Base-by-base conservation (phyloP, 345 rosid genomes). In the Xanthoceras sorbifolium region DNA sequence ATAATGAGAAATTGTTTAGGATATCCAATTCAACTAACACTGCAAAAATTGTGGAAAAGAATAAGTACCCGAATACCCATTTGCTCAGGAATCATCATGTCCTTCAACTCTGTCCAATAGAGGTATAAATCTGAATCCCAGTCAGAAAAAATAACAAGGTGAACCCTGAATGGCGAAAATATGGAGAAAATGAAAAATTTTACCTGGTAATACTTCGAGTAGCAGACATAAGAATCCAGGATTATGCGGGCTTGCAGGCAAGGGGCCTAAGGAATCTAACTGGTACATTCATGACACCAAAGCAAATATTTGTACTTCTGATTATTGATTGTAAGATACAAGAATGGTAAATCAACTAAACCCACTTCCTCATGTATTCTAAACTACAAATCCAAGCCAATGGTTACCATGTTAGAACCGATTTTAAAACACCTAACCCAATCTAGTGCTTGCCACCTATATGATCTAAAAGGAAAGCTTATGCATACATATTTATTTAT, bases 41-140 rank as follows among this genome's bases (percentile, higher is more conserved):
- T 0, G 4, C 2, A 15, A 8, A 46, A 29, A 17, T 15, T 48
- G 60, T 40, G 6, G 60, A 28, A 64, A 48, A 50, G 60, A 50
- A 48, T 6, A 18, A 22, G 28, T 48, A 28, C 61, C 57, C 17
- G 34, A 67, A 44, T 15, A 42, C 48, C 32, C 38, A 28, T 69
- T 69, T 69, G 36, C 38, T 20, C 25, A 9, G 26, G 60, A 68
- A 68, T 26, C 36, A 46, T 18, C 60, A 48, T 48, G 32, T 42
- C 60, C 73, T 69, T 18, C 61, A 48, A 48, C 44, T 69, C 73
- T 69, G 25, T 25, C 60, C 38, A 69, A 69, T 26, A 40, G 48
- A 7, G 60, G 25, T 28, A 23, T 23, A 9, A 26, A 69, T 46
- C 38, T 48, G 36, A 46, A 28, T 46, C 67, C 17, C 40, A 8